Conservation (phyloP, 2,329 filamentous ascomycete species). For the Sclerotinia trifoliorum region DNA sequence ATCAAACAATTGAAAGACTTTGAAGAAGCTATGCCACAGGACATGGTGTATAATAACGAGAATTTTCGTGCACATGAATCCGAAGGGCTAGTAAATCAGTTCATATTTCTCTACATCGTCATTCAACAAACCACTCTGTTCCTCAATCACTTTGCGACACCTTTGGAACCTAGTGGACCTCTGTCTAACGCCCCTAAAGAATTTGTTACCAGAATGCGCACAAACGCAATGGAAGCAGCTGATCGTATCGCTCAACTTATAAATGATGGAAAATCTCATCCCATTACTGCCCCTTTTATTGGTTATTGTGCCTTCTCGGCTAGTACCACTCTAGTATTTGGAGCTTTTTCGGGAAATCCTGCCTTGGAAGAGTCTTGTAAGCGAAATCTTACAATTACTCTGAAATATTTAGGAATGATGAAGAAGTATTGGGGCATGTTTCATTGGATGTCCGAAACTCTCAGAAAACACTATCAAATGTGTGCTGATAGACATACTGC, state of each 20-base stretch:
- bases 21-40: slow-evolving; percentile 64
- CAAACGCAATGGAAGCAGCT: slow-evolving; percentile 77
- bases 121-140: slow-evolving; percentile 89
- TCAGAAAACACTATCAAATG: slow-evolving; percentile 82
- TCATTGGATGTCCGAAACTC: slow-evolving; percentile 90
- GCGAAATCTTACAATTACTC: slow-evolving; percentile 79
- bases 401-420: slow-evolving; percentile 90
- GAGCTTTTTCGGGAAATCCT: slow-evolving; percentile 82
- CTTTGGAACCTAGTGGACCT: slow-evolving; percentile 58
- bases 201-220: slow-evolving; percentile 73
- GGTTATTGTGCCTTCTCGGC: slow-evolving; percentile 94
- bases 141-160: slow-evolving; percentile 80
- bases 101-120: slow-evolving; percentile 86
- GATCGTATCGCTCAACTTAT: slow-evolving; percentile 83
- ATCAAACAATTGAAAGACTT: slow-evolving; percentile 71
- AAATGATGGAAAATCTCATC: slow-evolving; percentile 74
- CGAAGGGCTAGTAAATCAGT: slow-evolving; percentile 85
- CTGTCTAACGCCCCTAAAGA: slow-evolving; percentile 62
- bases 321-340: slow-evolving; percentile 90
- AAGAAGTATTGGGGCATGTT: slow-evolving; percentile 99
- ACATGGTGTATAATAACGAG: slow-evolving; percentile 72
- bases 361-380: slow-evolving; percentile 75
- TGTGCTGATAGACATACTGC: slow-evolving; percentile 73
- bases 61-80: slow-evolving; percentile 83
- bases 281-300: slow-evolving; percentile 85